Evolutionary conservation across 345 rosid species (phyloP), one percentile per base, ranked within the genome.

Genomic region (Limnanthes douglasii): DNA sequence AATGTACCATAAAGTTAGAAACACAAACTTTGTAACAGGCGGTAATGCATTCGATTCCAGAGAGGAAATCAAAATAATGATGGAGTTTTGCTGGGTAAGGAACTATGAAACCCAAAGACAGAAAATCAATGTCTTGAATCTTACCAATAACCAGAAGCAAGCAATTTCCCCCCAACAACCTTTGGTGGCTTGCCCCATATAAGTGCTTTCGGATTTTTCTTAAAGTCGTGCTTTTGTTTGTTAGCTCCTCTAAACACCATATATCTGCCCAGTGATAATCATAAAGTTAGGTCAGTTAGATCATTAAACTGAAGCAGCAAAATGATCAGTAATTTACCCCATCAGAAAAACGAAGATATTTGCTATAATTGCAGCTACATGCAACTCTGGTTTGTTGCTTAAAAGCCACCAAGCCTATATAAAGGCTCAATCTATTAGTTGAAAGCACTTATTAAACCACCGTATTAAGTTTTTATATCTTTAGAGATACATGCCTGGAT

Each of bases 71-170:
- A n/a, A n/a, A n/a, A n/a, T n/a, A n/a, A n/a, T n/a, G n/a, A n/a
- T n/a, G n/a, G n/a, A n/a, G n/a, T n/a, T n/a, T n/a, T n/a, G n/a
- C n/a, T n/a, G n/a, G n/a, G n/a, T 31, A 34, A 45, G 26, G 30
- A 27, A 27, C 14, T 26, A 21, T 15, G 6, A 34, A 35, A 47
- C 5, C 12, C 22, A 54, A 22, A 46, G 32, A 36, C 3, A 11
- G 12, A 0, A 4, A 39, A 4, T 11, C 13, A 10, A 6, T 10
- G 1, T 30, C 11, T 30, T 5, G 13, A 11, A 15, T 8, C 8
- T 1, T 30, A 90, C 98, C 98, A 74, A 63, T 68, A 90, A 53
- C 94, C 94, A 54, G 98, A 90, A 58, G 84, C 95, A 32, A 84
- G 92, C 45, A 90, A 59, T 62, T 84, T 83, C 32, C 97, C 86